Base-by-base conservation (phyloP, 2,329 filamentous ascomycete species). In the Cyphellophora attinorum region DNA sequence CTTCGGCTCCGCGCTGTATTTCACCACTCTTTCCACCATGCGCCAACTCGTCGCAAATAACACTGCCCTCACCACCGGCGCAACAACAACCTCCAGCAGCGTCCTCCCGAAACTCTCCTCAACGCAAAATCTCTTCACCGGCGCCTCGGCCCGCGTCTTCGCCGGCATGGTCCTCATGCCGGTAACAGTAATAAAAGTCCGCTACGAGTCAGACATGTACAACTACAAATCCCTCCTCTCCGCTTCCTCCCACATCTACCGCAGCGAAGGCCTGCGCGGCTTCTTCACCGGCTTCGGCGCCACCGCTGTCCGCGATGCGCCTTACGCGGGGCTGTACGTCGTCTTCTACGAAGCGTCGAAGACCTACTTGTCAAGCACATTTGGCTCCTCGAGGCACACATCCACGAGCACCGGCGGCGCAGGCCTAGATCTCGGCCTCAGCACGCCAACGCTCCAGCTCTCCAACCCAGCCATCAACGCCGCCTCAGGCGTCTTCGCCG, bases 241-340 rank as follows among this genome's bases (percentile, higher is more conserved):
- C 23, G 91, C 91, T 0, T 76, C 73, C 2, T 65, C 65, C 19
- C 85, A 91, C 47, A 95, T 96, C 17, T 62, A 80, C 34, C 67
- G 68, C 5, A 74, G 66, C 1, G 79, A 89, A 47, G 88, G 91
- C 0, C 37, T 83, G 3, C 74, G 79, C 18, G 91, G 89, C 0
- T 93, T 98, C 17, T 96, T 96, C 52, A 76, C 83, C 0, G 91
- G 91, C 1, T 94, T 93, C 52, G 91, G 91, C 27, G 91, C 89
- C 2, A 98, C 91, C 0, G 85, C 91, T 1, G 75, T 93, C 17
- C 74, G 91, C 29, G 91, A 98, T 59, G 91, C 88, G n/a, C 91
- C 91, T 0, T 96, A 96, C 55, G 91, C 91, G 0, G 91, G 91
- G 0, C 68, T 95, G 11, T 98, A 98, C 53, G 85, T 98, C 1